Conservation (phyloP, 2,329 filamentous ascomycete species). For the Pseudogymnoascus verrucosus region DNA sequence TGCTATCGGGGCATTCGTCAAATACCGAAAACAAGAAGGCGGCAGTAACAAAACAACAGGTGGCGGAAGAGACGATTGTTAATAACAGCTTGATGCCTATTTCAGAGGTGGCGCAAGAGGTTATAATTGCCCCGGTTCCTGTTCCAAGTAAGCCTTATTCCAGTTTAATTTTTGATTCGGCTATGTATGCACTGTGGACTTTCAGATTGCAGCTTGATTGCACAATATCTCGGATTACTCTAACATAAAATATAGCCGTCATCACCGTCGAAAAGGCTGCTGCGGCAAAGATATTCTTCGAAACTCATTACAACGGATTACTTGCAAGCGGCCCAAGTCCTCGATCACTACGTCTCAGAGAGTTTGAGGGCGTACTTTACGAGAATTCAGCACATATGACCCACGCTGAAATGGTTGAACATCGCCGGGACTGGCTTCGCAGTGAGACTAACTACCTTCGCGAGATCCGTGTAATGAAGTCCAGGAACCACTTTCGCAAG, state of each 20-base stretch:
- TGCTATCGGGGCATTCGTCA: slow-evolving; percentile 21
- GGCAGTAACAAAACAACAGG: slow-evolving; percentile 16
- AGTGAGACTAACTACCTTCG: slow-evolving; percentile 70
- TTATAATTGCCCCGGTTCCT: slow-evolving; percentile 17
- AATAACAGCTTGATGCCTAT: slow-evolving; percentile 20
- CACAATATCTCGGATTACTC: not conserved
- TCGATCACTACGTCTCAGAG: slow-evolving; percentile 51
- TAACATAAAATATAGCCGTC: slow-evolving; percentile 19
- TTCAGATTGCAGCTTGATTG: not conserved
- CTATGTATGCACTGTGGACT: not conserved
- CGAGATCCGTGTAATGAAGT: slow-evolving; percentile 61
- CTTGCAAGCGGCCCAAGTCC: slow-evolving; percentile 46
- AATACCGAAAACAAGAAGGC: slow-evolving; percentile 22
- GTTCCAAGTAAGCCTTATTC: slow-evolving; percentile 22
- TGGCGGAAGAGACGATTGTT: slow-evolving; percentile 18
- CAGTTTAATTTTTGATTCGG: not conserved
- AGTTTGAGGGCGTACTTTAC: slow-evolving; percentile 57
- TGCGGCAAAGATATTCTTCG: slow-evolving; percentile 77
- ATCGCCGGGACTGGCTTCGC: slow-evolving; percentile 50
- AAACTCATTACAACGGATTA: slow-evolving; percentile 73
- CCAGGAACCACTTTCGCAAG: slow-evolving; percentile 37
- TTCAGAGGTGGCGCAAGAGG: slow-evolving; percentile 19
- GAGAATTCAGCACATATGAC: slow-evolving; percentile 37
- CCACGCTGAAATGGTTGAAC: slow-evolving; percentile 44
- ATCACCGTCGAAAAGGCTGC: slow-evolving; percentile 69